These are phyloP conservation scores for Boechera retrofracta DNA, from an alignment of 345 rosid species.

Conservation along the genomic window DNA sequence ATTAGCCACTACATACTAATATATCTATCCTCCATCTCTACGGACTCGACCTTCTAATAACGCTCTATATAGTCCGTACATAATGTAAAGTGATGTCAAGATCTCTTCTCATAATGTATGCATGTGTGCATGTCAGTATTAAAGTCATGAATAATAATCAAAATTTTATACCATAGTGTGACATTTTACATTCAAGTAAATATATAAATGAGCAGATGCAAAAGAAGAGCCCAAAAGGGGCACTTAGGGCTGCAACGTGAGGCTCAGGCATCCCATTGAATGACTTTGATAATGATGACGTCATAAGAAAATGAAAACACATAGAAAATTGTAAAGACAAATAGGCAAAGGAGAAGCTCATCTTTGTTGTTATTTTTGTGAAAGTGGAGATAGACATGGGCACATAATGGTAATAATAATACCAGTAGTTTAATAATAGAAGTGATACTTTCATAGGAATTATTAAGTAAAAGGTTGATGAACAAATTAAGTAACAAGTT, in stretches of 20 bases:
- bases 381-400: constrained; percentile 49
- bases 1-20: constrained; percentile 5
- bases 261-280: constrained; percentile 41
- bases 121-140: constrained; percentile 49
- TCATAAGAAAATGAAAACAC: constrained; percentile 48
- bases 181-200: constrained; percentile 32
- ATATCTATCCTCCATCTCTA: constrained; percentile 1
- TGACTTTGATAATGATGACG: constrained; percentile 40
- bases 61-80: constrained; percentile 30
- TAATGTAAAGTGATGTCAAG: constrained; percentile 37
- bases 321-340: constrained; percentile 47
- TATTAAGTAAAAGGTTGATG: constrained; percentile 14
- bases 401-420: constrained; percentile 16
- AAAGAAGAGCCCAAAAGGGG: constrained; percentile 38
- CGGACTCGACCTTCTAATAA: constrained; percentile 21
- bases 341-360: constrained; percentile 34
- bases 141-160: constrained; percentile 23
- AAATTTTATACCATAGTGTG: constrained; percentile 38
- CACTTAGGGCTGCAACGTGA: constrained; percentile 41
- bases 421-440: background rate
- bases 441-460: constrained; percentile 19
- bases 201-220: constrained; percentile 23
- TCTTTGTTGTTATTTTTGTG: constrained; percentile 49
- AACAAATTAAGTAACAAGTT: constrained; percentile 22
- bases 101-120: constrained; percentile 37